Evolutionary conservation across 352 stramenopile species (phyloP).

Genomic region (Phytopythium mirpurense): DNA sequence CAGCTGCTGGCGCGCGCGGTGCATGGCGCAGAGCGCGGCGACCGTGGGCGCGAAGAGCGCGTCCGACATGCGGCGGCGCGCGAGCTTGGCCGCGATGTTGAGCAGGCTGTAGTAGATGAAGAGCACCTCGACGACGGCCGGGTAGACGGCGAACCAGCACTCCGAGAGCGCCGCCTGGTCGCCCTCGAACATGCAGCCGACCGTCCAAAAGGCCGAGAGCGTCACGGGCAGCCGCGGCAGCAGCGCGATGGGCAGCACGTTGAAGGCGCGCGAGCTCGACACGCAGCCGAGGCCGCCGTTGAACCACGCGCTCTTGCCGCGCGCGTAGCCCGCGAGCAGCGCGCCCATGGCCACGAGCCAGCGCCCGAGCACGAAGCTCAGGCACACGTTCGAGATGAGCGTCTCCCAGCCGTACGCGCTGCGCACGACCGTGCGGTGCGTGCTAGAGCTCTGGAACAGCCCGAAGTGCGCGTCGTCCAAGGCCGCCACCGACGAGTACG

Average conservation of each 20-base stretch:
- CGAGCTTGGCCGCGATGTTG: conserved; percentile 11
- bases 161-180: conserved; percentile 10
- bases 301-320: conserved; percentile 3
- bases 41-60: conserved; percentile 7
- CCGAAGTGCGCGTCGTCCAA: conserved; percentile 5
- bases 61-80: not conserved
- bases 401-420: conserved; percentile 5
- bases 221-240: conserved; percentile 14
- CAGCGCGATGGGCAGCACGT: conserved; percentile 13
- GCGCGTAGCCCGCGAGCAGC: conserved; percentile 5
- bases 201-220: conserved; percentile 22
- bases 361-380: conserved; percentile 1
- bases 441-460: conserved; percentile 2
- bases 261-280: conserved; percentile 11
- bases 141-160: conserved; percentile 32
- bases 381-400: conserved; percentile 5
- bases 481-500: conserved; percentile 6
- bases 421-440: not conserved
- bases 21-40: no score
- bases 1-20: no score
- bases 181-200: conserved; percentile 19
- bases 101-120: conserved; percentile 22
- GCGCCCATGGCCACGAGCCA: conserved; percentile 7
- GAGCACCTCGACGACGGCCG: conserved; percentile 19
- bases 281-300: conserved; percentile 12